These are phyloP conservation scores for Yamadazyma ubonensis DNA, from an alignment of 805 yeast species.

Conservation along the genomic window DNA sequence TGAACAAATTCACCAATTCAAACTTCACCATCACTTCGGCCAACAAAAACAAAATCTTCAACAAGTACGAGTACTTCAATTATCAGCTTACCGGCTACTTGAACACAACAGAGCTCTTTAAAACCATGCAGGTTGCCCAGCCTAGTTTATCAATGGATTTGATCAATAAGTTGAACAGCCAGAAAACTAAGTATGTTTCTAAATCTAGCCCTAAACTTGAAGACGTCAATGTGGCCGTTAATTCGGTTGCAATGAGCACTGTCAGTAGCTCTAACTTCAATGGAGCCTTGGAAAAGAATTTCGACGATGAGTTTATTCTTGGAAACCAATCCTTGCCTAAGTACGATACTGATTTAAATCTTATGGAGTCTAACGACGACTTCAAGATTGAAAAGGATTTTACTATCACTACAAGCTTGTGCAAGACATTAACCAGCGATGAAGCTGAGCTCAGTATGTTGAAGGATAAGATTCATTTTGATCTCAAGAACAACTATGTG, in stretches of 20 bases:
- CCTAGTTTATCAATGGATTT: conserved; percentile 23
- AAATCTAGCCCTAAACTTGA: not conserved
- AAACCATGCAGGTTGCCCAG: conserved; percentile 44
- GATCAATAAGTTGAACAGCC: conserved; percentile 12
- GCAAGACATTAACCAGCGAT: conserved; percentile 10
- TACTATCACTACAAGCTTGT: conserved; percentile 8
- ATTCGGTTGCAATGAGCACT: not conserved
- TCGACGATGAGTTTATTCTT: conserved; percentile 6
- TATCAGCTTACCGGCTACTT: conserved; percentile 39
- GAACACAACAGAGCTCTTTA: conserved; percentile 42
- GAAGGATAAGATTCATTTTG: conserved; percentile 39
- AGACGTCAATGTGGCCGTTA: conserved; percentile 1
- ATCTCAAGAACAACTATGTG: conserved; percentile 42
- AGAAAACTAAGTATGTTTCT: conserved; percentile 5
- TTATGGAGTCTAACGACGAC: conserved; percentile 11
- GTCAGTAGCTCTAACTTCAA: not conserved
- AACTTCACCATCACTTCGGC: conserved; percentile 18
- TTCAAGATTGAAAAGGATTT: conserved; percentile 15
- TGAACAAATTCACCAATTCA: conserved; percentile 25
- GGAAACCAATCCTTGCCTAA: conserved; percentile 1
- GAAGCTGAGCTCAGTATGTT: conserved; percentile 30
- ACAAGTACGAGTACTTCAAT: conserved; percentile 34
- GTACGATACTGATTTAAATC: conserved; percentile 8
- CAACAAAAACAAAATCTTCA: conserved; percentile 18
- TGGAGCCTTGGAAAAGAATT: not conserved